These are phyloP conservation scores for Pneumocystis oryctolagi DNA, from an alignment of 1,139 yeast genomes.

Conservation along the genomic window DNA sequence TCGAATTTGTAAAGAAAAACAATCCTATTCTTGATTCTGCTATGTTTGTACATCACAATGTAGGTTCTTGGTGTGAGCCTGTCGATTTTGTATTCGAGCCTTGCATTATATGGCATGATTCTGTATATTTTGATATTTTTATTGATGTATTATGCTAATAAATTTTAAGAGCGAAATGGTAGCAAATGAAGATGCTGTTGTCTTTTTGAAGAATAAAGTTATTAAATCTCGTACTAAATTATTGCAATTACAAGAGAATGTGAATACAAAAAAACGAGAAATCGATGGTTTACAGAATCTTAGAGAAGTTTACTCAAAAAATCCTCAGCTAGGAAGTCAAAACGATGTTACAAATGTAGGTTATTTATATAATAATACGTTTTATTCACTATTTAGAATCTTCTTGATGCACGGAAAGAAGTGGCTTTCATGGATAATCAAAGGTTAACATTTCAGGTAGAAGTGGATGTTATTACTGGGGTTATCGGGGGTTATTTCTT, in stretches of 20 bases:
- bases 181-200: constrained; percentile 46
- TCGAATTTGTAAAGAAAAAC: constrained; percentile 50
- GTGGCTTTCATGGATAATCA: constrained; percentile 61
- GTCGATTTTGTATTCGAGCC: constrained; percentile 73
- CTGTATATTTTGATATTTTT: constrained; percentile 3
- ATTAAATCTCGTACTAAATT: constrained; percentile 36
- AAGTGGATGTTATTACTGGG: constrained; percentile 74
- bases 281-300: constrained; percentile 33
- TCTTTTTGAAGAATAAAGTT: constrained; percentile 47
- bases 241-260: constrained; percentile 31
- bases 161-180: constrained; percentile 45
- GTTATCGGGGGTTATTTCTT: constrained; percentile 43
- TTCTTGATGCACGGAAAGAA: constrained; percentile 41
- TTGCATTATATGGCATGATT: constrained; percentile 87
- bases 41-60: constrained; percentile 86
- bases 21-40: constrained; percentile 63
- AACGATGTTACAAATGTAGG: constrained; percentile 34
- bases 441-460: constrained; percentile 67
- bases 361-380: not conserved
- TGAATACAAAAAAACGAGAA: constrained; percentile 35
- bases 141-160: constrained; percentile 22
- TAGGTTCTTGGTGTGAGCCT: constrained; percentile 68
- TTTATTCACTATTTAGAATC: constrained; percentile 20
- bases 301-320: constrained; percentile 25
- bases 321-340: constrained; percentile 22